These are phyloP conservation scores for Gossypium arboreum DNA, from an alignment of 345 rosid species.

Conservation along the genomic window DNA sequence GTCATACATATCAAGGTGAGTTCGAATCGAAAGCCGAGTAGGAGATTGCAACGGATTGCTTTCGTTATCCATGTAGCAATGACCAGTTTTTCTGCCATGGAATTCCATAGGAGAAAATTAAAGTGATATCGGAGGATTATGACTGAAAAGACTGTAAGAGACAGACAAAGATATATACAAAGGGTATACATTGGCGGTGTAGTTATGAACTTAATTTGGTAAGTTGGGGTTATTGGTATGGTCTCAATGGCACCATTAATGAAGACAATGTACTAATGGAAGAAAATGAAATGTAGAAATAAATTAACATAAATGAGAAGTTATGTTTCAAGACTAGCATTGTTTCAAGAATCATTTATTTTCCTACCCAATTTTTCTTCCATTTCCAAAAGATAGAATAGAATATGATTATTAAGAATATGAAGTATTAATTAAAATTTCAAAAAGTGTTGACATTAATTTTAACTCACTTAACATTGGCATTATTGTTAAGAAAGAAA, in stretches of 20 bases:
- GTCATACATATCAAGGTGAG: constrained; percentile 24
- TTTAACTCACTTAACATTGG: no score
- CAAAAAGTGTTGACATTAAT: no score
- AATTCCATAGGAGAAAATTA: constrained; percentile 24
- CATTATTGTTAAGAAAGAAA: no score
- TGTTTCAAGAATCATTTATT: not conserved
- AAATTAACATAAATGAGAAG: not conserved
- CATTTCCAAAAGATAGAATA: not conserved
- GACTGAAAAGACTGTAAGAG: no score
- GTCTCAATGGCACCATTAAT: constrained; percentile 4
- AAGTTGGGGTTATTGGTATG: constrained; percentile 3
- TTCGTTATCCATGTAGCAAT: constrained; percentile 26
- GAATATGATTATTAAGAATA: no score
- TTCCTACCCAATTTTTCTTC: not conserved
- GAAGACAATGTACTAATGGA: not conserved
- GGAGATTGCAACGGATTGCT: constrained; percentile 5
- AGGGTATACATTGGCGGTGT: not conserved
- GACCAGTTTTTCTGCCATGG: constrained; percentile 18
- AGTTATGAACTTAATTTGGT: constrained; percentile 11
- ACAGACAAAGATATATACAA: not conserved
- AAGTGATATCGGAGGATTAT: not conserved
- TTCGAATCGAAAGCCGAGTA: constrained; percentile 15
- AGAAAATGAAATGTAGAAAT: not conserved
- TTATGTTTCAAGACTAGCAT: not conserved
- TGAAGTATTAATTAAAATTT: no score